Evolutionary conservation across 2,329 filamentous ascomycete species (phyloP).

Genomic region (Colletotrichum magnum): DNA sequence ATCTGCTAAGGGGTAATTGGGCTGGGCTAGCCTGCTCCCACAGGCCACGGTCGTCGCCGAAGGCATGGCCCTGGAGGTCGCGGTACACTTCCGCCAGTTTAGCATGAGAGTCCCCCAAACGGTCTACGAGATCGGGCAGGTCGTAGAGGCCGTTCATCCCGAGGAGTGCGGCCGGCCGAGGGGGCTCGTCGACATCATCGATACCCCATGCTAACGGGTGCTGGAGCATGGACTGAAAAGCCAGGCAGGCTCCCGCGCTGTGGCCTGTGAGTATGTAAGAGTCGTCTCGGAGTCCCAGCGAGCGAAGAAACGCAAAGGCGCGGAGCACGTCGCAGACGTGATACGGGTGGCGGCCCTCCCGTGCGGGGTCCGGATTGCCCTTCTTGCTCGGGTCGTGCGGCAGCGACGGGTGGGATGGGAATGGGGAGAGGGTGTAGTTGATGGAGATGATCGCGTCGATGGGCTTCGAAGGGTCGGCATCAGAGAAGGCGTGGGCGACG

Average conservation of each 20-base stretch:
- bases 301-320: neutral
- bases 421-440: slow-evolving; percentile 1
- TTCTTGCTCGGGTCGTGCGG: neutral
- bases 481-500: slow-evolving; percentile 1
- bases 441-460: neutral
- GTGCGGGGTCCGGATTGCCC: neutral
- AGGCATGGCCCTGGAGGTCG: neutral
- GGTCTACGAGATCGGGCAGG: slow-evolving; percentile 1
- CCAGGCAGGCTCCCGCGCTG: slow-evolving; percentile 2
- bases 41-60: neutral
- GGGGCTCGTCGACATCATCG: neutral
- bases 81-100: slow-evolving; percentile 7
- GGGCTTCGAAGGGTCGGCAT: neutral
- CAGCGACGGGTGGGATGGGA: slow-evolving; percentile 2
- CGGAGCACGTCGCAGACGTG: slow-evolving; percentile 7
- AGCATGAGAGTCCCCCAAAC: neutral
- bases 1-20: neutral
- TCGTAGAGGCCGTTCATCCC: slow-evolving; percentile 14
- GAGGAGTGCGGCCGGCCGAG: neutral
- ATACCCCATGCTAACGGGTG: neutral
- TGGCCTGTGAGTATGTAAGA: neutral
- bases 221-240: neutral
- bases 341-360: neutral
- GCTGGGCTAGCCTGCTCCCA: neutral
- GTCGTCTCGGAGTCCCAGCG: neutral